Conservation (phyloP, 345 rosid species). For the Salix arbutifolia region DNA sequence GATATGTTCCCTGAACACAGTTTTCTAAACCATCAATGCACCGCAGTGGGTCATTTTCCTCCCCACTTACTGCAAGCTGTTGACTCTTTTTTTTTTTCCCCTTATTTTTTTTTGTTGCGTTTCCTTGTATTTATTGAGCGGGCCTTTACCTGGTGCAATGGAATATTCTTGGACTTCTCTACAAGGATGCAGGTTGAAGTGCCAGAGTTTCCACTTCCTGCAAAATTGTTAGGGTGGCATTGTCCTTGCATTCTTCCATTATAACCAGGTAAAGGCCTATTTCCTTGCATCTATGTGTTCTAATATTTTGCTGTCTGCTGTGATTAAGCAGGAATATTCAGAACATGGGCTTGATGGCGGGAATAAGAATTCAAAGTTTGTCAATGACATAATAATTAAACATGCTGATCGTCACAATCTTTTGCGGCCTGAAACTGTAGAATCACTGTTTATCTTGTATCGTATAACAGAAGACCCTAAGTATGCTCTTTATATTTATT, state of each 20-base stretch:
- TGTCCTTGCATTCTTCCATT: not conserved
- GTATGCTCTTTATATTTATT: constrained; percentile 38
- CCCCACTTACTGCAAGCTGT: not conserved
- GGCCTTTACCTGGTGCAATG: not conserved
- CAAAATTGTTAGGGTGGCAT: not conserved
- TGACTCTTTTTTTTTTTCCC: not conserved
- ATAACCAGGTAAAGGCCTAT: not conserved
- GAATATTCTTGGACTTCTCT: not conserved
- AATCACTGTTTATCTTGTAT: constrained; percentile 79
- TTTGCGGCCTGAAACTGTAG: constrained; percentile 95
- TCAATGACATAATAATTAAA: constrained; percentile 82
- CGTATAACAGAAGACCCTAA: constrained; percentile 79
- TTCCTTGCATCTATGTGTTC: constrained; percentile 9
- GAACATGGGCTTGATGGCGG: constrained; percentile 90
- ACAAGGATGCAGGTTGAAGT: not conserved
- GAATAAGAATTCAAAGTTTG: constrained; percentile 67
- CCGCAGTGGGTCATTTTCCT: not conserved
- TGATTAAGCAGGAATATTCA: constrained; percentile 58
- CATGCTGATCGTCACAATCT: constrained; percentile 85
- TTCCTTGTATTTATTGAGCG: constrained; percentile 6
- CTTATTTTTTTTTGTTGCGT: not conserved
- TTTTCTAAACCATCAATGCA: not conserved
- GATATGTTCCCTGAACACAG: not conserved
- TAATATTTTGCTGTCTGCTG: constrained; percentile 20
- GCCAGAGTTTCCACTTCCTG: not conserved